Base-by-base conservation (phyloP, 2,329 filamentous ascomycete species). In the Fusarium staphyleae region DNA sequence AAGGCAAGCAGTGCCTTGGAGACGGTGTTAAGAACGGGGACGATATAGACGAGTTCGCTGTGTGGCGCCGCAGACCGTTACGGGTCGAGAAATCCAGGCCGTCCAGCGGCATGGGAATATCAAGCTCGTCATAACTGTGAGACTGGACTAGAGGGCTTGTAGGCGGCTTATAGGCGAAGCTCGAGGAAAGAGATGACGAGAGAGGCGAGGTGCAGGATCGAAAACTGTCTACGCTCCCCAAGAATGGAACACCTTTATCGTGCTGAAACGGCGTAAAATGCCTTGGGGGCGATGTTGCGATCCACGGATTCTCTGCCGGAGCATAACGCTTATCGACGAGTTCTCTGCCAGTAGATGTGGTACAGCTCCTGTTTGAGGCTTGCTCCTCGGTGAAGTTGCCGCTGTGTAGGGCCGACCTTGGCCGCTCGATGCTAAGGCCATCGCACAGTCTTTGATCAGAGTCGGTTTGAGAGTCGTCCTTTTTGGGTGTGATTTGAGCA, bases 91-190 rank as follows among this genome's bases (percentile, higher is more conserved):
- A 77, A 40, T 85, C 78, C 46, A 83, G 78, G 34, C 75, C 73
- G 48, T 82, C 78, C 47, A 81, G 72, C 15, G 78, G 78, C 58
- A 82, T 77, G 2, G 84, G 79, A 40, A 88, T 78, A 52, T 91
- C 69, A 14, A 69, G 69, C 62, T 95, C 91, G 6, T 91, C 87
- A 63, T 93, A 95, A 74, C 88, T 96, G 67, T 91, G 86, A 34
- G 92, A 91, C 67, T 97, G 87, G 1, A 96, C 93, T 10, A 99
- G 78, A 12, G 95, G 95, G 66, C 93, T 98, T 2, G 95, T 98
- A 0, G 95, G 93, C 3, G 90, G 85, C 73, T 93, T 89, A 57
- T 96, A 89, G 26, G 89, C 81, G 71, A 96, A 97, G 65, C 86
- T 92, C 2, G 87, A 89, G 0, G 89, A 88, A 12, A 90, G 80